Percentiles rank a stretch among this genome's conserved stretches.
Evolutionary conservation across 2,329 filamentous ascomycete genomes (phyloP).

Genomic region (Pseudonectria buxi): DNA sequence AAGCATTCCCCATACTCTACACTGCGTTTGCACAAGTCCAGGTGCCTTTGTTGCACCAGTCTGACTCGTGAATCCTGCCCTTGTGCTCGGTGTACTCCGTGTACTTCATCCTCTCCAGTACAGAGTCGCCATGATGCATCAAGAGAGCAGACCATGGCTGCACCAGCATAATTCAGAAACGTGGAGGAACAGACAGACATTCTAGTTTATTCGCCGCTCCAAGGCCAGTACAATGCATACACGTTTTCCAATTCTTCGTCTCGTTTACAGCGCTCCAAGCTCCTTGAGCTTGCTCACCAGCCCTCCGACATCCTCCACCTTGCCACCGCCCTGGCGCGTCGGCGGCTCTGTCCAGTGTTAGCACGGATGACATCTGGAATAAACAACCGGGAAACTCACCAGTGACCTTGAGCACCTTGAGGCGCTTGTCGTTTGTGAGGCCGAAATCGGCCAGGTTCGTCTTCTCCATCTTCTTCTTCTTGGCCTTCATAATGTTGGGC

Average conservation of each 20-base stretch:
- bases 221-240: too few species aligned
- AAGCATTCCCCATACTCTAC: too few species aligned
- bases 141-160: too few species aligned
- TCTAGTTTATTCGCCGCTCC: constrained; percentile 1
- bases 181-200: neutral
- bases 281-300: constrained; percentile 92
- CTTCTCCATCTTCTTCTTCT: constrained; percentile 99
- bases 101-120: too few species aligned
- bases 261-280: constrained; percentile 70
- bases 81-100: too few species aligned
- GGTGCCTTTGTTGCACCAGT: too few species aligned
- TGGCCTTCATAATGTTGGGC: constrained; percentile 99
- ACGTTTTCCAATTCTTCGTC: constrained; percentile 1
- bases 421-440: constrained; percentile 62
- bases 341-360: constrained; percentile 60
- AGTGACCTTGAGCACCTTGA: constrained; percentile 86
- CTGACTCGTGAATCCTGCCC: too few species aligned
- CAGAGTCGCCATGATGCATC: too few species aligned
- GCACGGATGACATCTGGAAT: neutral
- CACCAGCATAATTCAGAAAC: too few species aligned
- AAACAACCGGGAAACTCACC: constrained; percentile 44
- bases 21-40: too few species aligned
- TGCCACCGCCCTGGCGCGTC: constrained; percentile 82
- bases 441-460: constrained; percentile 78
- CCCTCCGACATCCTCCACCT: constrained; percentile 97